Conservation (phyloP, 2,329 filamentous ascomycete species). For the Calonectria henricotiae region DNA sequence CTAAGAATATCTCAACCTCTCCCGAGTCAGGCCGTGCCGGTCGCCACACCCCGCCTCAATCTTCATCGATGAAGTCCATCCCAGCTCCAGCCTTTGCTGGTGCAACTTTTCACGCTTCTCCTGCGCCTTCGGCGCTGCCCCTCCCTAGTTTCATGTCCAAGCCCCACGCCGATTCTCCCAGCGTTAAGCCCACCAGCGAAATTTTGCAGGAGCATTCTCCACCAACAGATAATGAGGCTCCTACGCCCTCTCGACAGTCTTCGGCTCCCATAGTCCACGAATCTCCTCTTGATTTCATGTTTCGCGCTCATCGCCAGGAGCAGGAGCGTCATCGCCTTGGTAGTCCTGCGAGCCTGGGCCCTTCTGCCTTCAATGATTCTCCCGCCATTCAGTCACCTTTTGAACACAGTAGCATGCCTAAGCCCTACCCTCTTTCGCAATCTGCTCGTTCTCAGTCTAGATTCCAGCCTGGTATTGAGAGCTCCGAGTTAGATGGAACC, state of each 20-base stretch:
- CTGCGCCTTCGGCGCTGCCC: slow-evolving; percentile 90
- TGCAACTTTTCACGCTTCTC: slow-evolving; percentile 94
- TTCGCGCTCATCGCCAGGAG: slow-evolving; percentile 88
- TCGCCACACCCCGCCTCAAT: slow-evolving; percentile 63
- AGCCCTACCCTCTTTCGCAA: slow-evolving; percentile 50
- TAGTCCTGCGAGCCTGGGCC: slow-evolving; percentile 65
- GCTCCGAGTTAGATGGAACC: slow-evolving; percentile 75
- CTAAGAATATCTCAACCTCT: slow-evolving; percentile 57
- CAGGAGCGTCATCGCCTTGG: slow-evolving; percentile 74
- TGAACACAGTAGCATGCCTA: slow-evolving; percentile 47
- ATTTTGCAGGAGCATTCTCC: slow-evolving; percentile 64
- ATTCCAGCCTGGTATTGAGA: slow-evolving; percentile 51
- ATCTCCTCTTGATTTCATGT: slow-evolving; percentile 91
- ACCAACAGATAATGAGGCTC: slow-evolving; percentile 69
- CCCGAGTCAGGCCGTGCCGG: slow-evolving; percentile 62
- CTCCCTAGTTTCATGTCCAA: slow-evolving; percentile 90
- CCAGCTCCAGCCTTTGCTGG: slow-evolving; percentile 84
- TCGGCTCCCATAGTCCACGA: slow-evolving; percentile 63
- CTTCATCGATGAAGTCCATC: slow-evolving; percentile 63
- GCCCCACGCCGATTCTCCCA: slow-evolving; percentile 78
- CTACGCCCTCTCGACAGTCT: slow-evolving; percentile 62
- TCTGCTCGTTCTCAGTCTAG: slow-evolving; percentile 47
- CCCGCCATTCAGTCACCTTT: slow-evolving; percentile 64
- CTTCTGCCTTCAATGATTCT: slow-evolving; percentile 64
- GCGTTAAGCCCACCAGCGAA: slow-evolving; percentile 56